phyloP scores from a whole-genome alignment of 768 basidiomycete species.

The Steccherinum ochraceum region DNA sequence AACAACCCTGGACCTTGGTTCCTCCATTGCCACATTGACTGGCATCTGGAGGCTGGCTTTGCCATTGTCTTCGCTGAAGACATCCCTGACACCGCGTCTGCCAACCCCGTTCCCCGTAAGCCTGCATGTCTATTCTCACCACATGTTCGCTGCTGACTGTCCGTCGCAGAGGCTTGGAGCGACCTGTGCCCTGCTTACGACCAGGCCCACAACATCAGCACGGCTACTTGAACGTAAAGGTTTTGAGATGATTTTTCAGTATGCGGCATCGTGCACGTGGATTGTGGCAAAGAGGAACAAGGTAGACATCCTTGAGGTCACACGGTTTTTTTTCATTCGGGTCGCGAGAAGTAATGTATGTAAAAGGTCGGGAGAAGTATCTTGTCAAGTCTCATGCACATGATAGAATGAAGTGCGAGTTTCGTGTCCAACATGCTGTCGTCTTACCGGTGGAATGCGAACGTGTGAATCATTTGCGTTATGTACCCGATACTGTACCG shows the following conservation, averaged over 20 bases:
- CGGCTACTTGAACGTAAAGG: background rate
- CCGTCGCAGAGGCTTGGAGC: conserved; percentile 7
- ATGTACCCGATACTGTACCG: no score
- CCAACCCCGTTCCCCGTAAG: conserved; percentile 6
- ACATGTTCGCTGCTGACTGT: background rate
- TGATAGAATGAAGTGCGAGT: no score
- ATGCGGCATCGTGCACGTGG: no score
- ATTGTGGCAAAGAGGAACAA: no score
- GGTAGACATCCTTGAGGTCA: no score
- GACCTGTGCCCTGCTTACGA: conserved; percentile 13
- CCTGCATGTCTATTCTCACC: background rate
- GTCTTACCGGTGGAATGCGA: no score
- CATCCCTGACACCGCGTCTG: conserved; percentile 8
- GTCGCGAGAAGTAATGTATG: no score
- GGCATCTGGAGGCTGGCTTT: conserved; percentile 28
- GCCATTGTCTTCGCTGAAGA: conserved; percentile 36
- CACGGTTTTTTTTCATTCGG: no score
- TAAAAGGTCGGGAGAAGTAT: no score
- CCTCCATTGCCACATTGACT: conserved; percentile 23
- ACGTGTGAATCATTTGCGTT: no score
- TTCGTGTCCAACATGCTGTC: no score
- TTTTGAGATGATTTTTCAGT: background rate
- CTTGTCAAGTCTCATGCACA: no score
- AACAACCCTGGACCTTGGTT: conserved; percentile 60
- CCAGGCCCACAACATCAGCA: conserved; percentile 5